Evolutionary conservation across 148 eudicot species (phyloP), one percentile per base, ranked within the genome.

Genomic region (Arbutus unedo): DNA sequence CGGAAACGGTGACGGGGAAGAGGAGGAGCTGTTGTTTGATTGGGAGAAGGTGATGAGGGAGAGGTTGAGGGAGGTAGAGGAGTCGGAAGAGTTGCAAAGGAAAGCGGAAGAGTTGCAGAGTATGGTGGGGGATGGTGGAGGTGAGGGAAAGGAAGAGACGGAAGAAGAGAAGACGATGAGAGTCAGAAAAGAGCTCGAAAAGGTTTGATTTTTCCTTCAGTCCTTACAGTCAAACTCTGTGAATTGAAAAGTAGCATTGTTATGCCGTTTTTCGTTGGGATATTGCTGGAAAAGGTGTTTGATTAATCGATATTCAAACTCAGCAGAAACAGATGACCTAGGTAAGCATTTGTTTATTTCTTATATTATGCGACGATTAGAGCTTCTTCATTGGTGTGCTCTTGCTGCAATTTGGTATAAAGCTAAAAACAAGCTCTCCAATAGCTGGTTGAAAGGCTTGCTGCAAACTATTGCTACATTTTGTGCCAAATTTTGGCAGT

Each of bases 1-100:
- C 2, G 55, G 21, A 0, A 14, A 74, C 2, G 73, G 25, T 2
- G 45, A 68, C 3, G 70, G 21, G 3, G 68, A 21, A 25, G 74
- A 83, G 3, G 90, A 83, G 51, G 92, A 76, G 15, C 87, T 56
- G 56, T 88, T 15, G 70, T 88, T 92, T 53, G 91, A 89, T 82
- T 96, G 99, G 99, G 95, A 93, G 88, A 83, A 67, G 81, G 91
- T 85, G 88, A 92, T 96, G 99, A 94, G 93, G 88, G 92, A 76
- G 88, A 90, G 97, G 87, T 88, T 94, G 51, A 96, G 89, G 83
- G 94, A 93, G 88, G 67, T 91, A 47, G 97, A 96, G 80, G 98
- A 92, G 84, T 89, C 88, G 94, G 85, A 76, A 60, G 99, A 96
- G 87, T 81, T 96, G 91, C 98, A 96, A 90, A 93, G 86, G 87